phyloP scores from a whole-genome alignment of 495 filamentous ascomycete genomes.

The Parathielavia hyrcaniae region DNA sequence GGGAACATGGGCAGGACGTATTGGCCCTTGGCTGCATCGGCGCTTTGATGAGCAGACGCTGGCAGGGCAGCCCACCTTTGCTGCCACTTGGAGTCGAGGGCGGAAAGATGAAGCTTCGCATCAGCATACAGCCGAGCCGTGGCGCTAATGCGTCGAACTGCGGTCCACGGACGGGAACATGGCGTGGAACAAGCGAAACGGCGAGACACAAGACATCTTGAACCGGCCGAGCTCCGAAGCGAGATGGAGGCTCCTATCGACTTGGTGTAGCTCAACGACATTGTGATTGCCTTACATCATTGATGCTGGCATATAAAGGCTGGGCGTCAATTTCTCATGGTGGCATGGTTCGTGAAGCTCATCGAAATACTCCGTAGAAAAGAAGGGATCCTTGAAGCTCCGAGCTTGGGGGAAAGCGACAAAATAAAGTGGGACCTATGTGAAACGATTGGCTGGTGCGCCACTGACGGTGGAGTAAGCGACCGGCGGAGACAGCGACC shows the following conservation, averaged over 20 bases:
- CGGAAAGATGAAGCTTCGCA: constrained; percentile 53
- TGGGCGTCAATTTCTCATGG: not conserved
- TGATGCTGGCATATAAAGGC: not conserved
- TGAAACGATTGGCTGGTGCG: not conserved
- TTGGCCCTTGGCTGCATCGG: constrained; percentile 41
- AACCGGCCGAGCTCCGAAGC: constrained; percentile 18
- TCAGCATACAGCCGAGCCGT: constrained; percentile 30
- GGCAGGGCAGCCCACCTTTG: constrained; percentile 22
- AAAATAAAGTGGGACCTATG: not conserved
- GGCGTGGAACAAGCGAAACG: not conserved
- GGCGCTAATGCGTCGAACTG: constrained; percentile 11
- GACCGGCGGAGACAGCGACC: too few species aligned
- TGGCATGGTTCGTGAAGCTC: constrained; percentile 8
- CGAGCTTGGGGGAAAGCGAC: not conserved
- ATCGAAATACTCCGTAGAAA: too few species aligned
- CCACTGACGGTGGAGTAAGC: too few species aligned
- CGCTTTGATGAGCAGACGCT: not conserved
- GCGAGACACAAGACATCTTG: not conserved
- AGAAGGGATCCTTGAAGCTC: not conserved
- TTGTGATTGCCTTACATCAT: constrained; percentile 26
- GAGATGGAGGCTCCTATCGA: constrained; percentile 28
- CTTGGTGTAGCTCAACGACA: constrained; percentile 30
- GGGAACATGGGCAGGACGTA: constrained; percentile 92
- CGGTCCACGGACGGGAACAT: constrained; percentile 4
- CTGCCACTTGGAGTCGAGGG: constrained; percentile 73